Percentiles rank a stretch among this genome's conserved stretches.
Evolutionary conservation across 2,329 filamentous ascomycete genomes (phyloP).

Genomic region (Ascochyta koolunga): DNA sequence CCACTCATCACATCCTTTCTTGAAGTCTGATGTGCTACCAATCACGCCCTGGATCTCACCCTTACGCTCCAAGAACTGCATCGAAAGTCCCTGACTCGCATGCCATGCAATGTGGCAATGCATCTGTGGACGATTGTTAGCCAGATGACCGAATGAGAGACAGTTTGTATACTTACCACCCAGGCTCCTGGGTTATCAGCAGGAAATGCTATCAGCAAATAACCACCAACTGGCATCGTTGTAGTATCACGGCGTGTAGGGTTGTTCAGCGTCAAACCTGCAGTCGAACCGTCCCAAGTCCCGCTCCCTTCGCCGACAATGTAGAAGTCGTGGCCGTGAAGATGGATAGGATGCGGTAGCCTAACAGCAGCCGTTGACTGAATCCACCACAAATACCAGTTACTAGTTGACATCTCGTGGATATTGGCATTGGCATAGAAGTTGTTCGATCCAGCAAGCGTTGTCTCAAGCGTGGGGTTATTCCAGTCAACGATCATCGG

Average conservation of each 20-base stretch:
- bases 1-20: constrained; percentile 41
- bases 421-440: constrained; percentile 39
- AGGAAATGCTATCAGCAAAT: constrained; percentile 59
- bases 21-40: constrained; percentile 29
- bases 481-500: constrained; percentile 50
- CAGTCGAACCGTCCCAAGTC: constrained; percentile 42
- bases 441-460: constrained; percentile 41
- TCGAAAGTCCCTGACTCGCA: constrained; percentile 51
- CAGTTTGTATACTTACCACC: constrained; percentile 20
- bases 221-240: constrained; percentile 46
- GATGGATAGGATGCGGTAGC: constrained; percentile 51
- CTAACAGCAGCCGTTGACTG: constrained; percentile 45
- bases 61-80: constrained; percentile 59
- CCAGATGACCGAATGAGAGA: background rate
- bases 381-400: constrained; percentile 58
- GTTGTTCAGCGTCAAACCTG: constrained; percentile 45
- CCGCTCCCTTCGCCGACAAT: constrained; percentile 46
- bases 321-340: constrained; percentile 53
- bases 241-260: constrained; percentile 50
- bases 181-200: constrained; percentile 59
- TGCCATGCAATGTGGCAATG: constrained; percentile 47
- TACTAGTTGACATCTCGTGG: constrained; percentile 31
- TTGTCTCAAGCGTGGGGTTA: constrained; percentile 53
- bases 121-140: constrained; percentile 19
- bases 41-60: constrained; percentile 30